Evolutionary conservation across 148 eudicot genomes (phyloP).

Genomic region (Chenopodium berlandieri): DNA sequence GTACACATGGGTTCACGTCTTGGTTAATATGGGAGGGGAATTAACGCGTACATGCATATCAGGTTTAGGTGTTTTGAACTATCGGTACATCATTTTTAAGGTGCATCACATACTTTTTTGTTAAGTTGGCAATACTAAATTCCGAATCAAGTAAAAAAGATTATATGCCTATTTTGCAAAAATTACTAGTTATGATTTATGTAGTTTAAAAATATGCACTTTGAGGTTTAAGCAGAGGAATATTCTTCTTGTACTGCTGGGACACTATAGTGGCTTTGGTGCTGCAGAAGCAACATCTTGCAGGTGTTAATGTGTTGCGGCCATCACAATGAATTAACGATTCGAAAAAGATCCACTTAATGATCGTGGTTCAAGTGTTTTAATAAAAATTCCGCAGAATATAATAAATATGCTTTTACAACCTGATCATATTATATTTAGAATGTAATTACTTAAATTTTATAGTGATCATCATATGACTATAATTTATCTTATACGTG

Average conservation of each 20-base stretch:
- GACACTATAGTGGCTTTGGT: too few species aligned
- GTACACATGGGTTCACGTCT: too few species aligned
- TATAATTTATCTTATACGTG: neutral
- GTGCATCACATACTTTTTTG: neutral
- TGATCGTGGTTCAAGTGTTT: neutral
- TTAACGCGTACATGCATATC: neutral
- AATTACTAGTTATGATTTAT: too few species aligned
- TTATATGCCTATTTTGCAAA: too few species aligned
- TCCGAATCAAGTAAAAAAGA: too few species aligned
- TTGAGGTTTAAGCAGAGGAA: neutral
- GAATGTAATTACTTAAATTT: too few species aligned
- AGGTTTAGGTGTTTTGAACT: neutral
- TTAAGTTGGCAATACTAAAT: neutral
- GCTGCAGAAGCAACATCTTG: too few species aligned
- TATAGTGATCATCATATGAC: neutral
- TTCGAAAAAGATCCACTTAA: too few species aligned
- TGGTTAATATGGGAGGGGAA: too few species aligned
- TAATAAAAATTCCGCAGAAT: neutral
- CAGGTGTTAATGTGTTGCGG: too few species aligned
- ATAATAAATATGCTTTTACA: neutral
- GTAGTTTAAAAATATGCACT: neutral
- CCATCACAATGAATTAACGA: too few species aligned
- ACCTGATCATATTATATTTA: neutral
- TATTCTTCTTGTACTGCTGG: neutral
- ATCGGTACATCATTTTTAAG: neutral